Evolutionary conservation across 768 basidiomycete genomes (phyloP).

Genomic region (Lactarius vividus): DNA sequence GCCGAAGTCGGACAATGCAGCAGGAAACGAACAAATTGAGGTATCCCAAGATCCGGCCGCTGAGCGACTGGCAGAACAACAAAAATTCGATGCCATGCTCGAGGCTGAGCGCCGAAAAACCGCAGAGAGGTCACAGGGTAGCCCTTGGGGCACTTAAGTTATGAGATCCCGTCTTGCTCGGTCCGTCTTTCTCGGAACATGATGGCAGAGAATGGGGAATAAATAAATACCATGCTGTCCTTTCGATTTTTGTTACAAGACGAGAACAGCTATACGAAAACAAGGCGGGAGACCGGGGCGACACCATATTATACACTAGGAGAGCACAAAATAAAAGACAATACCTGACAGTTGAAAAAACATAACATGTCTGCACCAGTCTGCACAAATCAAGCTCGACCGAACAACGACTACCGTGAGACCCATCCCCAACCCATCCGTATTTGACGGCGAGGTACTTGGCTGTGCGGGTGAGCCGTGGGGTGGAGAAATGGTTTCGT

Average conservation of each 20-base stretch:
- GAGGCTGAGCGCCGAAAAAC: constrained; percentile 51
- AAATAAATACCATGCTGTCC: neutral
- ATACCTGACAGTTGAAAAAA: neutral
- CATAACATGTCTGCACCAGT: no score
- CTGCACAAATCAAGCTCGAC: neutral
- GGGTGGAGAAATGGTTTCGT: constrained; percentile 30
- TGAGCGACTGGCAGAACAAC: constrained; percentile 49
- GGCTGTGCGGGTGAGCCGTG: constrained; percentile 23
- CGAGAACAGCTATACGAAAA: constrained; percentile 1
- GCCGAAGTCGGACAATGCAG: constrained; percentile 10
- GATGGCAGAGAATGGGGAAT: neutral
- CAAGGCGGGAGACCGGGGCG: neutral
- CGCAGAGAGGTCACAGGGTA: constrained; percentile 15
- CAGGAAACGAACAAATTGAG: constrained; percentile 43
- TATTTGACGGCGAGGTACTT: constrained; percentile 27
- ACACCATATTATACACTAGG: constrained; percentile 3
- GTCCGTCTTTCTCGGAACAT: neutral
- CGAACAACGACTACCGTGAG: constrained; percentile 7
- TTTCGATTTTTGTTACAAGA: neutral
- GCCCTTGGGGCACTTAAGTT: neutral
- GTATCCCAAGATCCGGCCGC: constrained; percentile 30
- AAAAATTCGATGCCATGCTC: constrained; percentile 54
- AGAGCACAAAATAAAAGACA: neutral
- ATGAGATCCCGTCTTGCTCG: neutral
- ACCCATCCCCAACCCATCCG: constrained; percentile 15